A percentile compares a stretch with the other conserved stretches of the same genome.
Evolutionary conservation across 768 basidiomycete species (phyloP).

Genomic region (Tulasnella sp.): DNA sequence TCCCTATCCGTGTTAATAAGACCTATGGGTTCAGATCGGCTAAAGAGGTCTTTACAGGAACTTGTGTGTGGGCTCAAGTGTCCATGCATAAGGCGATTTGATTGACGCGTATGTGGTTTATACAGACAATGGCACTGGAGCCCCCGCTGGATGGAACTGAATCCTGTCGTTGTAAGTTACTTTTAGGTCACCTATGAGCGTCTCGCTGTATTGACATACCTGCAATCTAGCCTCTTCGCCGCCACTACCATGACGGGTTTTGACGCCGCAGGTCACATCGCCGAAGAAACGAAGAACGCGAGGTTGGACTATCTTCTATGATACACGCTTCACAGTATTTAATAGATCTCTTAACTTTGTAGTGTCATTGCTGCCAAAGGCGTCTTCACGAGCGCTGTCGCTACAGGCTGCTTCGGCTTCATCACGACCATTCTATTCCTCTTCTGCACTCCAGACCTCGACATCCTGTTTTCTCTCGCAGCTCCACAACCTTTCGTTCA

Average conservation of each 20-base stretch:
- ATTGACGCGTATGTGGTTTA: not conserved
- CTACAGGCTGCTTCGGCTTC: constrained; percentile 78
- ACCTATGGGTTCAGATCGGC: constrained; percentile 89
- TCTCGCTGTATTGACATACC: not conserved
- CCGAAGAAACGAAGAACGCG: constrained; percentile 87
- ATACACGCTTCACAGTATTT: not conserved
- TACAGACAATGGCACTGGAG: constrained; percentile 88
- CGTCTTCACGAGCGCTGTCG: constrained; percentile 74
- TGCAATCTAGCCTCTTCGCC: constrained; percentile 68
- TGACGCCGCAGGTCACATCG: constrained; percentile 85
- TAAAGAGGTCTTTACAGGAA: constrained; percentile 79
- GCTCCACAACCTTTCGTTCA: constrained; percentile 93
- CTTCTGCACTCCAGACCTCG: constrained; percentile 80
- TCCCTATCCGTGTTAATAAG: constrained; percentile 85
- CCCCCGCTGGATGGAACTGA: constrained; percentile 89
- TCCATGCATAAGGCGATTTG: not conserved
- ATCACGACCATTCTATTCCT: constrained; percentile 77
- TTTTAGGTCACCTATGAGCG: not conserved
- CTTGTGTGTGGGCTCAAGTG: constrained; percentile 54
- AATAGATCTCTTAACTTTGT: constrained; percentile 20
- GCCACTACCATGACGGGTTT: constrained; percentile 89
- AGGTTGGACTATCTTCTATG: constrained; percentile 45
- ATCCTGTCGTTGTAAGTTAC: constrained; percentile 73
- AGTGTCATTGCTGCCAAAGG: constrained; percentile 82
- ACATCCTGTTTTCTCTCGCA: constrained; percentile 70